phyloP scores from a whole-genome alignment of 148 eudicot genomes.

The Vaccinium macrocarpon region DNA sequence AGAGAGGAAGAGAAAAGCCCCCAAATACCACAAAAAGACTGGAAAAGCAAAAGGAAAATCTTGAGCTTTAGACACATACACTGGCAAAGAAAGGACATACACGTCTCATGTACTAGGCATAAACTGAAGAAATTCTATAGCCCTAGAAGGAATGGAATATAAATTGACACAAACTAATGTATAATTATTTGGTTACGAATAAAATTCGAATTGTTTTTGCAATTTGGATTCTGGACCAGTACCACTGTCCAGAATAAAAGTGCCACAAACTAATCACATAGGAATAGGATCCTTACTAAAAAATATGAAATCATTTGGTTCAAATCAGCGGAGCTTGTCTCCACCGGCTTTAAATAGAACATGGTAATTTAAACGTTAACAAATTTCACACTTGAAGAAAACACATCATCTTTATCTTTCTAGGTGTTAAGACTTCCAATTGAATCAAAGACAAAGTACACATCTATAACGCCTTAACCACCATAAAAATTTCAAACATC shows the following conservation, averaged over 20 bases:
- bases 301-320: background rate
- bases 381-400: background rate
- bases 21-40: conserved; percentile 1
- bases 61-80: background rate
- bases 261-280: background rate
- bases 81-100: background rate
- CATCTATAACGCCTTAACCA: no score
- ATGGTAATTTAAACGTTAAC: background rate
- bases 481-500: no score
- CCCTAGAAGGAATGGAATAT: background rate
- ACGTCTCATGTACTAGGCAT: background rate
- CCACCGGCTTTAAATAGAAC: background rate
- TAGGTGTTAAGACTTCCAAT: background rate
- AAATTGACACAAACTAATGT: background rate
- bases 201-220: background rate
- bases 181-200: background rate
- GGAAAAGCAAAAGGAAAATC: background rate
- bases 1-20: background rate
- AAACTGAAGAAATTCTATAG: background rate
- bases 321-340: background rate
- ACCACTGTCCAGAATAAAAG: background rate
- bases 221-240: conserved; percentile 1
- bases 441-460: background rate
- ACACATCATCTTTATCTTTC: background rate
- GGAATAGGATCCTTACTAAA: background rate